Evolutionary conservation across 345 rosid genomes (phyloP), one percentile per base, ranked within the genome.

Genomic region (Citrus australasica): DNA sequence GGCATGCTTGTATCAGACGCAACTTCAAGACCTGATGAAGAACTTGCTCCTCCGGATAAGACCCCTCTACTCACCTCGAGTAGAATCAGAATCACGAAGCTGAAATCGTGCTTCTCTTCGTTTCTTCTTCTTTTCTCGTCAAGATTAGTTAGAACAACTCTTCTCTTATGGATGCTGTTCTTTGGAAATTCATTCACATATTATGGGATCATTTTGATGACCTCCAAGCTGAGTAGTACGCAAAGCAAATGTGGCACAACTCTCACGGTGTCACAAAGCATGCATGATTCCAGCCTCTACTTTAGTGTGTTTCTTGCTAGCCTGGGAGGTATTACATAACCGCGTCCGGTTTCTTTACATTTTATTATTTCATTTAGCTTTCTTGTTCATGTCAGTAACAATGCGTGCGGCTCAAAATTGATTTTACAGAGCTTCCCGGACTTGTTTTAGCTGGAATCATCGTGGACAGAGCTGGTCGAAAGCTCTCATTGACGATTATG

Each of bases 171-270:
- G 94, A 65, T 79, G 22, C 77, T 89, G 7, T 91, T 80, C 74
- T 85, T 89, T 74, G 92, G 90, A 32, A 86, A 88, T 83, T 81
- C 91, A 9, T 91, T 91, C 81, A 84, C 90, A 6, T 91, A 91
- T 59, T 91, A 91, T 69, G 94, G 92, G 30, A 76, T 91, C 33
- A 85, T 91, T 69, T 75, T 91, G 80, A 85, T 91, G 75, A 91
- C 93, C 24, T 86, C 91, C n/a, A 86, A 89, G 80, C 76, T 91
- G 65, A 85, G 84, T 75, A 81, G 76, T 48, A 79, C 81, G 63
- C 78, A 77, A 63, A 82, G 69, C 67, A 74, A 38, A 42, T 89
- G 91, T 62, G 21, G 74, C 76, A n/a, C 66, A 35, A 35, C 70
- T 24, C 51, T 71, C 53, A 19, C 19, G 42, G 79, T 69, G 71